phyloP scores from a whole-genome alignment of 2,329 filamentous ascomycete genomes.

The Hypomyces perniciosus region DNA sequence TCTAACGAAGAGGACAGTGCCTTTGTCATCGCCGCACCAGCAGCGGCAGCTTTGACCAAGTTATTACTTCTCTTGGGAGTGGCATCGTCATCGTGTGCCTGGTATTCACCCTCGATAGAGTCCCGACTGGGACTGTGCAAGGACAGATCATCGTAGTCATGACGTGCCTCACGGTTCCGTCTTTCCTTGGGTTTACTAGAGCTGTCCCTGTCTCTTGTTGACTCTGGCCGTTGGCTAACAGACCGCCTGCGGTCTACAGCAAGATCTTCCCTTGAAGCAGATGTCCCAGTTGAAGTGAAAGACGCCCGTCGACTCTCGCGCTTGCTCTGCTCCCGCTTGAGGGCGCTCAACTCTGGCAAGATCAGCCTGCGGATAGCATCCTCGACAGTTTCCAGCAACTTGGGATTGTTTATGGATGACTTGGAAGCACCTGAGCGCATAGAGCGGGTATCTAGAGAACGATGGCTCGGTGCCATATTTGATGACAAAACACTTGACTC shows the following conservation, averaged over 20 bases:
- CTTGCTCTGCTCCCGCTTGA: slow-evolving; percentile 85
- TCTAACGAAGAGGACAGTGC: slow-evolving; percentile 30
- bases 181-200: slow-evolving; percentile 35
- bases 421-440: slow-evolving; percentile 47
- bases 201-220: slow-evolving; percentile 52
- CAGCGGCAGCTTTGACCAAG: slow-evolving; percentile 40
- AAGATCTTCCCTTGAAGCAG: slow-evolving; percentile 47
- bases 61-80: slow-evolving; percentile 42
- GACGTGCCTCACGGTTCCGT: slow-evolving; percentile 49
- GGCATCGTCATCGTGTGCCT: slow-evolving; percentile 30
- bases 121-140: slow-evolving; percentile 43
- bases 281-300: slow-evolving; percentile 49
- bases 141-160: slow-evolving; percentile 47
- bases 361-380: slow-evolving; percentile 88
- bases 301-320: slow-evolving; percentile 66
- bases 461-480: slow-evolving; percentile 47
- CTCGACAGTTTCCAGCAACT: slow-evolving; percentile 83
- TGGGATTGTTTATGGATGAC: slow-evolving; percentile 87
- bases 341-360: slow-evolving; percentile 80
- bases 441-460: slow-evolving; percentile 50
- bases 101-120: slow-evolving; percentile 35
- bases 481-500: slow-evolving; percentile 53
- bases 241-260: slow-evolving; percentile 58
- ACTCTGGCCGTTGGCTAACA: slow-evolving; percentile 47
- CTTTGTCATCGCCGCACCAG: slow-evolving; percentile 31